Percentiles rank a stretch among this genome's conserved stretches.
phyloP scores from a whole-genome alignment of 1,139 yeast species.

The Kluyveromyces sp. region DNA sequence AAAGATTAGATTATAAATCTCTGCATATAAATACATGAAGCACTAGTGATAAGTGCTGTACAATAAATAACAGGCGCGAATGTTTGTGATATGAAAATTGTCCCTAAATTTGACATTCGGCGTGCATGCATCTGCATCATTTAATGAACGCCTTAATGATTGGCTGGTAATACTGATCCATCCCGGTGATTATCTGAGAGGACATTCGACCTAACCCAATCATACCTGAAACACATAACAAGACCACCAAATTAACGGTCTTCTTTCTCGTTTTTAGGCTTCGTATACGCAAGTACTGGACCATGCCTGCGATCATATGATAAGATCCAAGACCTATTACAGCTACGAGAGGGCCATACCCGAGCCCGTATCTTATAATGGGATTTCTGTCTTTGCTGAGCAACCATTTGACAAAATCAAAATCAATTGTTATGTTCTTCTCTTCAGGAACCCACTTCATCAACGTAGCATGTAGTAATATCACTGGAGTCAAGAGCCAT shows the following conservation, averaged over 20 bases:
- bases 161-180: constrained; percentile 6
- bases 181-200: constrained; percentile 1
- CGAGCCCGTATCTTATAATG: constrained; percentile 19
- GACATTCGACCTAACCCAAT: constrained; percentile 17
- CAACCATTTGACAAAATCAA: constrained; percentile 22
- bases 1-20: constrained; percentile 16
- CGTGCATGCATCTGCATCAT: too few species aligned
- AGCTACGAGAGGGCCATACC: constrained; percentile 19
- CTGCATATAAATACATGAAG: neutral
- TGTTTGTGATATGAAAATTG: too few species aligned
- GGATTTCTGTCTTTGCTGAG: constrained; percentile 15
- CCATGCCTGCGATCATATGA: constrained; percentile 22
- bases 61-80: too few species aligned
- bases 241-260: constrained; percentile 16
- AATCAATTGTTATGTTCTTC: constrained; percentile 16
- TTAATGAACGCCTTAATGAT: neutral
- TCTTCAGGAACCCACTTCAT: constrained; percentile 19
- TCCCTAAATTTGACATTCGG: too few species aligned
- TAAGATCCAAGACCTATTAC: constrained; percentile 22
- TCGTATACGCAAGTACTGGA: constrained; percentile 16
- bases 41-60: neutral
- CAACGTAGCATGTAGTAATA: constrained; percentile 20
- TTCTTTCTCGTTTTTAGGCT: constrained; percentile 15
- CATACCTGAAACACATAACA: constrained; percentile 15
- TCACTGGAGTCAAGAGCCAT: constrained; percentile 17